Conservation (phyloP, 2,329 filamentous ascomycete species). For the Alternaria conjuncta region DNA sequence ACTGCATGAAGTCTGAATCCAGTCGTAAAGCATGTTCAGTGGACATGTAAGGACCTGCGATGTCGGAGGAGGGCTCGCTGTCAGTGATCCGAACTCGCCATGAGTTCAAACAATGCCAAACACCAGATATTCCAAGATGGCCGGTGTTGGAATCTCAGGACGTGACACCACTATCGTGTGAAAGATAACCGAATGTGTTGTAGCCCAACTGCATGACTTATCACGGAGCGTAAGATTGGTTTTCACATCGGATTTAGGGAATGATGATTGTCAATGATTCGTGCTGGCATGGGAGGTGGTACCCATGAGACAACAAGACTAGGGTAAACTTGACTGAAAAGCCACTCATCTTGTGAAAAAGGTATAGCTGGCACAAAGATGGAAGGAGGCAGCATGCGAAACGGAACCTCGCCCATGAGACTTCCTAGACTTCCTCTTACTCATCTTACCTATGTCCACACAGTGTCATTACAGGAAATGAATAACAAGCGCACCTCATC, state of each 20-base stretch:
- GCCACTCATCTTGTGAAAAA: conserved; percentile 33
- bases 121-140: conserved; percentile 26
- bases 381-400: not conserved
- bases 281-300: conserved; percentile 16
- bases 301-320: conserved; percentile 26
- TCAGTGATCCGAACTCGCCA: not conserved
- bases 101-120: not conserved
- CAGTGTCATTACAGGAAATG: not conserved
- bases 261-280: conserved; percentile 15
- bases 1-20: not conserved
- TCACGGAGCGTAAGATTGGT: conserved; percentile 16
- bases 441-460: not conserved
- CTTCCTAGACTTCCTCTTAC: not conserved
- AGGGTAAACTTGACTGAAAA: conserved; percentile 14
- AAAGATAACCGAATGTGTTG: not conserved
- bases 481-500: not conserved
- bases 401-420: not conserved
- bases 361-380: conserved; percentile 1
- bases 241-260: conserved; percentile 32
- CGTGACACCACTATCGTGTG: not conserved
- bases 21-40: conserved; percentile 30
- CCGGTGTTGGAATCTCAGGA: conserved; percentile 34
- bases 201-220: conserved; percentile 17
- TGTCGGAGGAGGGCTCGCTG: conserved; percentile 7
- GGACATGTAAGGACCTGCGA: conserved; percentile 16